Percentiles rank a stretch among this genome's conserved stretches.
phyloP scores from a whole-genome alignment of 805 yeast genomes.

The Lipomyces spencermartinsiae region DNA sequence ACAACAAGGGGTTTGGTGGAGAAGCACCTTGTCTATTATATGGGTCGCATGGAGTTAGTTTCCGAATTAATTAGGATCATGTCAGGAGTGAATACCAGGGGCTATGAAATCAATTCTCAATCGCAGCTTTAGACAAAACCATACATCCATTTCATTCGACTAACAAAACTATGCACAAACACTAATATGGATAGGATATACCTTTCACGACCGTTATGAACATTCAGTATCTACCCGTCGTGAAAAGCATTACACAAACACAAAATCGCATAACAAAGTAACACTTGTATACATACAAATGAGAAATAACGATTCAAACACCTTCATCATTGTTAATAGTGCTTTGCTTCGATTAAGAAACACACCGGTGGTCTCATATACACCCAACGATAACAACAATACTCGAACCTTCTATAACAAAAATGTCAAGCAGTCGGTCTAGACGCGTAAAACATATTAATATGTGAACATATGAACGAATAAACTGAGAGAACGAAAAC shows the following conservation, averaged over 20 bases:
- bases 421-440: neutral
- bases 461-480: neutral
- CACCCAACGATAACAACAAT: neutral
- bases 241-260: neutral
- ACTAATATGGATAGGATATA: too few relatives aligned
- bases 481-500: neutral
- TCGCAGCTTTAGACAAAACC: too few relatives aligned
- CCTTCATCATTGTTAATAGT: neutral
- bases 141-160: too few relatives aligned
- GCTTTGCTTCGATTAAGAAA: neutral
- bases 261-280: neutral
- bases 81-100: too few relatives aligned
- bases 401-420: neutral
- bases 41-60: too few relatives aligned
- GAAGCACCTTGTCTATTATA: too few relatives aligned
- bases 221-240: neutral
- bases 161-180: neutral
- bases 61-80: too few relatives aligned
- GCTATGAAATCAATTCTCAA: too few relatives aligned
- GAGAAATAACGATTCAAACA: conserved; percentile 2
- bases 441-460: neutral
- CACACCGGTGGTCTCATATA: neutral
- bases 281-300: neutral
- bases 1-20: too few relatives aligned
- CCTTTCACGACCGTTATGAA: neutral